Conservation (phyloP, 345 rosid genomes). For the Ceriops decandra region DNA sequence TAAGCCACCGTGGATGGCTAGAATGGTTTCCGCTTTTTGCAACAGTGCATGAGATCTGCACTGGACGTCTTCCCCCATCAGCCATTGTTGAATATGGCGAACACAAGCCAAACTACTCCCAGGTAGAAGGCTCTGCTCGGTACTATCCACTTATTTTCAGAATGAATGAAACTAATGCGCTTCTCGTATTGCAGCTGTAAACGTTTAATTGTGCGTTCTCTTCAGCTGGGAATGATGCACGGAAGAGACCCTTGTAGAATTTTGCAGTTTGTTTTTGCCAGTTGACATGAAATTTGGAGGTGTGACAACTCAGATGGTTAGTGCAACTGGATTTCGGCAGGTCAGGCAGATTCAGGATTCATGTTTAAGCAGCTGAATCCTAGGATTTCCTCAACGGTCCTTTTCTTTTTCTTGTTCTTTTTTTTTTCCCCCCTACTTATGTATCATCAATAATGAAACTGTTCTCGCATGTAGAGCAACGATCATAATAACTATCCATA, state of each 20-base stretch:
- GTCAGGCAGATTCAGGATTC: conserved; percentile 1
- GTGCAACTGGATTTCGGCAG: neutral
- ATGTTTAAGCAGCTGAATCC: conserved; percentile 1
- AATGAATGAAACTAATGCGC: neutral
- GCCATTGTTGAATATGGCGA: conserved; percentile 77
- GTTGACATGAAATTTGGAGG: conserved; percentile 4
- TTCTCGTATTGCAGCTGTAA: neutral
- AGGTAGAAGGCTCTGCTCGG: conserved; percentile 32
- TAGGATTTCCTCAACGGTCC: neutral
- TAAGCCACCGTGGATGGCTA: conserved; percentile 74
- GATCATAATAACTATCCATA: neutral
- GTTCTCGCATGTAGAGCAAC: neutral
- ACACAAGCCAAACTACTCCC: conserved; percentile 46
- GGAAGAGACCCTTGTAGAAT: conserved; percentile 5
- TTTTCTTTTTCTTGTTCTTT: neutral
- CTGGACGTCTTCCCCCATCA: conserved; percentile 70
- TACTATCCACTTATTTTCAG: conserved; percentile 21
- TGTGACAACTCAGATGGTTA: neutral
- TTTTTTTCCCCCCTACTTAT: too few relatives aligned
- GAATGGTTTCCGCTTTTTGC: conserved; percentile 78
- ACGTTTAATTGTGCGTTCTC: neutral
- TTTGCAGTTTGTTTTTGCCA: neutral
- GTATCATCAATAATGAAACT: neutral
- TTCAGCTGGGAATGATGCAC: neutral
- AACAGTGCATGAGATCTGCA: conserved; percentile 75